Base-by-base conservation (phyloP, 306 rosid species). In the Prunus mira region DNA sequence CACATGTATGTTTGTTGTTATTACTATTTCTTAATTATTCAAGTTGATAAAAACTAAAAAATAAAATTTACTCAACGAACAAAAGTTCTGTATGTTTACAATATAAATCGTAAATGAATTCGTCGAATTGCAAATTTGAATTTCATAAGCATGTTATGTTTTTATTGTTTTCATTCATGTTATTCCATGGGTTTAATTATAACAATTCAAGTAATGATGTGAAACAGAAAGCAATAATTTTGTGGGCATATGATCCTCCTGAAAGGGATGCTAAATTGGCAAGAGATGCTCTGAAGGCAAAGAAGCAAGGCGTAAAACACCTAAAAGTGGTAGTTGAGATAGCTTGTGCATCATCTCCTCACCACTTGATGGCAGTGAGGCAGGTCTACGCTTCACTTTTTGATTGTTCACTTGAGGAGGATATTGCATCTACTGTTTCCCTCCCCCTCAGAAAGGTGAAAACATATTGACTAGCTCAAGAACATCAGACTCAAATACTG, bases 201-300 rank as follows among this genome's bases (percentile, higher is more conserved):
- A n/a, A 13, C 25, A 25, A 83, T 75, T 67, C 3, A 41, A 41
- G 58, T 38, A 63, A 17, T 78, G 62, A 78, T 63, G 55, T 69
- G 60, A 77, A 34, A 84, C 88, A 96, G 99, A 85, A 86, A 67
- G 99, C 96, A 15, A 75, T 90, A n/a, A 72, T 91, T 83, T 83
- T 83, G 46, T 96, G 97, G 99, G 76, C 86, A 22, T 50, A 65
- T 49, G 97, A 92, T 81, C 98, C 98, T 51, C 49, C 89, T 1
- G 97, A 90, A 84, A 92, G 99, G 85, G 90, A 96, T 63, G 97
- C 98, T 25, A 87, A 67, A 82, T 67, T 92, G 71, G 96, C 93
- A 38, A 84, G 81, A 5, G 84, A 82, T 1, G 93, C 89, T 13
- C 77, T 95, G 86, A 82, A 78, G 79, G 82, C 58, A 27, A 80